Conservation (phyloP, 2,329 filamentous ascomycete species). For the Corniculantispora saksenae region DNA sequence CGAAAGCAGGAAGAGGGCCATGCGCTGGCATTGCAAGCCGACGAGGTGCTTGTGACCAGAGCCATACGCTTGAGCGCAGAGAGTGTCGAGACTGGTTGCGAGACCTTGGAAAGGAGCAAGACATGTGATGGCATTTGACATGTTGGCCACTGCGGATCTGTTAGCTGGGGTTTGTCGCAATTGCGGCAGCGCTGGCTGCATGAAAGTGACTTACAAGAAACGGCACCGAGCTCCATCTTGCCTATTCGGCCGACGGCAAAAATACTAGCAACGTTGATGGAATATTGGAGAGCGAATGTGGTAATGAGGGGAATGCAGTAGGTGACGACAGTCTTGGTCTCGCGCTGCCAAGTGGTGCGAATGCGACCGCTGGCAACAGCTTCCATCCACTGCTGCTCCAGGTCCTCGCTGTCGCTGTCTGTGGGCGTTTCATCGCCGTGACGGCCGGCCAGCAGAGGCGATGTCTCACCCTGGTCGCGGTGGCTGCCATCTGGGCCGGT, state of each 20-base stretch:
- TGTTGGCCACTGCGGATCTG: slow-evolving; percentile 49
- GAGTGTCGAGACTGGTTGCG: slow-evolving; percentile 85
- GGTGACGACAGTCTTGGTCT: slow-evolving; percentile 75
- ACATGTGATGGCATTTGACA: slow-evolving; percentile 79
- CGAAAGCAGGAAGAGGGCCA: slow-evolving; percentile 74
- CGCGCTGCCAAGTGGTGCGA: slow-evolving; percentile 86
- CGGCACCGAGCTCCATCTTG: slow-evolving; percentile 55
- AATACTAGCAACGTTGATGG: slow-evolving; percentile 77
- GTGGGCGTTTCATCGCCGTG: slow-evolving; percentile 33
- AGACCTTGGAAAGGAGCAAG: slow-evolving; percentile 81
- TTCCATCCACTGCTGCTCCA: slow-evolving; percentile 80
- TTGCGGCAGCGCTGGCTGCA: too few species aligned
- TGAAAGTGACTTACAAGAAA: slow-evolving; percentile 37
- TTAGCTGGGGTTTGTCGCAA: background rate
- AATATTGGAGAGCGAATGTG: slow-evolving; percentile 80
- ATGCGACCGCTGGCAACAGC: slow-evolving; percentile 80
- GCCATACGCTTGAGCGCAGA: slow-evolving; percentile 92
- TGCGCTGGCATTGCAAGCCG: slow-evolving; percentile 77
- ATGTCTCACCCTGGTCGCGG: slow-evolving; percentile 36
- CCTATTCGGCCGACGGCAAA: slow-evolving; percentile 78
- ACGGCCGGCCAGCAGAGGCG: slow-evolving; percentile 42
- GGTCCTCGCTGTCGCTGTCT: slow-evolving; percentile 53
- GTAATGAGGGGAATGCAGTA: slow-evolving; percentile 71
- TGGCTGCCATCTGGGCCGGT: background rate
- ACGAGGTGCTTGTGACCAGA: slow-evolving; percentile 88